A percentile compares a stretch with the other conserved stretches of the same genome.
phyloP scores from a whole-genome alignment of 768 basidiomycete genomes.

The Suillus variegatus region DNA sequence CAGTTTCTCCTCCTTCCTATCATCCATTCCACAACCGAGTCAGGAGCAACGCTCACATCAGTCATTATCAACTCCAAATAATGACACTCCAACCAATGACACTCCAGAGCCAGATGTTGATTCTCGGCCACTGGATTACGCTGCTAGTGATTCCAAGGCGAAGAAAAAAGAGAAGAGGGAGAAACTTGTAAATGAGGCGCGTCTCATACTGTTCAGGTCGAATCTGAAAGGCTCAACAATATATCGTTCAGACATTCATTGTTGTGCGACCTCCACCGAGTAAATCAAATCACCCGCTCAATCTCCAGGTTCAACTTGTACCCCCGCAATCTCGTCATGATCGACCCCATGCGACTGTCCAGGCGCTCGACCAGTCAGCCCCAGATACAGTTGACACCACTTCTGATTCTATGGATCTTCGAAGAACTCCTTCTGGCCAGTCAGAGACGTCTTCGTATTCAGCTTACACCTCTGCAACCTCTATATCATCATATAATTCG shows the following conservation, averaged over 20 bases:
- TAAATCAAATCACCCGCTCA: conserved; percentile 82
- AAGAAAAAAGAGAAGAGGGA: conserved; percentile 51
- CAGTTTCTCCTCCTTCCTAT: conserved; percentile 51
- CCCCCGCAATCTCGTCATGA: conserved; percentile 52
- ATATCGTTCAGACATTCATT: conserved; percentile 70
- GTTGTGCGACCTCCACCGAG: conserved; percentile 90
- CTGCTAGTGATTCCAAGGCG: conserved; percentile 34
- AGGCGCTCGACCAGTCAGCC: conserved; percentile 45
- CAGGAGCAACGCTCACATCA: conserved; percentile 25
- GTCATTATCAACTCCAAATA: conserved; percentile 17
- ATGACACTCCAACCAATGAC: conserved; percentile 13
- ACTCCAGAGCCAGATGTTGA: conserved; percentile 11
- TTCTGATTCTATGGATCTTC: conserved; percentile 26
- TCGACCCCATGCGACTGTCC: conserved; percentile 37
- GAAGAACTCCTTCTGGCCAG: conserved; percentile 39
- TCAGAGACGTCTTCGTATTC: conserved; percentile 55
- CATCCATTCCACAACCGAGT: conserved; percentile 43
- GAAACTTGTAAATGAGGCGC: conserved; percentile 49
- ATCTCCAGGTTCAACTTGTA: conserved; percentile 90
- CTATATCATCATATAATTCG: conserved; percentile 42
- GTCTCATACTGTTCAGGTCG: conserved; percentile 15
- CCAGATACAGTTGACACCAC: conserved; percentile 27
- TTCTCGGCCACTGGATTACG: conserved; percentile 1
- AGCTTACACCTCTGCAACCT: conserved; percentile 47
- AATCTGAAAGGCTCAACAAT: conserved; percentile 8